These are phyloP conservation scores for Stephanodiscus minutulus DNA, from an alignment of 108 stramenopile genomes.

Conservation along the genomic window DNA sequence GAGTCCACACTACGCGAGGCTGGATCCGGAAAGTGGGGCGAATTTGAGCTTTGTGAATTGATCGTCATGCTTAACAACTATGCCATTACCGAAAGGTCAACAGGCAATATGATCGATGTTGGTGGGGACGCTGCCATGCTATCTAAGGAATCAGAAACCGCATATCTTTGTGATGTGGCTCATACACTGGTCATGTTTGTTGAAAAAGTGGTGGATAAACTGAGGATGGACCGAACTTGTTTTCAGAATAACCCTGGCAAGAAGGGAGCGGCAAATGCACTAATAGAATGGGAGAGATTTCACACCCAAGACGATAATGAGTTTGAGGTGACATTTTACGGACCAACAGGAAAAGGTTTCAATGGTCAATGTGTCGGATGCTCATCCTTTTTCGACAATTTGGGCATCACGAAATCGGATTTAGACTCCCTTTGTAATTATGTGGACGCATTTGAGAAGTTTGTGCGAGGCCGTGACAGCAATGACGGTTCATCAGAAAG, in stretches of 20 bases:
- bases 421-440: conserved; percentile 5
- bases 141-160: conserved; percentile 21
- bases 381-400: conserved; percentile 48
- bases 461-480: conserved; percentile 23
- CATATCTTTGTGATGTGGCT: conserved; percentile 54
- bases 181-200: conserved; percentile 71
- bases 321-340: conserved; percentile 62
- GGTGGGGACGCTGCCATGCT: conserved; percentile 4
- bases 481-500: conserved; percentile 21
- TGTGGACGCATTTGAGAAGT: conserved; percentile 38
- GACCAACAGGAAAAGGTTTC: conserved; percentile 64
- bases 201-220: conserved; percentile 55
- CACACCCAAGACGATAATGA: conserved; percentile 63
- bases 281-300: conserved; percentile 50
- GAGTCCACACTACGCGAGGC: conserved; percentile 74
- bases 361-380: conserved; percentile 65
- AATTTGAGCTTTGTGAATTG: conserved; percentile 69
- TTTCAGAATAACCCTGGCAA: conserved; percentile 60
- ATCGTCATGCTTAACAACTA: conserved; percentile 48
- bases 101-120: conserved; percentile 35
- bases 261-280: conserved; percentile 41
- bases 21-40: conserved; percentile 62
- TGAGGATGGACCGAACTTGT: conserved; percentile 34
- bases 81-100: conserved; percentile 37
- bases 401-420: conserved; percentile 29